A percentile compares a stretch with the other conserved stretches of the same genome.
Conservation (phyloP, 306 rosid species). For the Vicia faba region DNA sequence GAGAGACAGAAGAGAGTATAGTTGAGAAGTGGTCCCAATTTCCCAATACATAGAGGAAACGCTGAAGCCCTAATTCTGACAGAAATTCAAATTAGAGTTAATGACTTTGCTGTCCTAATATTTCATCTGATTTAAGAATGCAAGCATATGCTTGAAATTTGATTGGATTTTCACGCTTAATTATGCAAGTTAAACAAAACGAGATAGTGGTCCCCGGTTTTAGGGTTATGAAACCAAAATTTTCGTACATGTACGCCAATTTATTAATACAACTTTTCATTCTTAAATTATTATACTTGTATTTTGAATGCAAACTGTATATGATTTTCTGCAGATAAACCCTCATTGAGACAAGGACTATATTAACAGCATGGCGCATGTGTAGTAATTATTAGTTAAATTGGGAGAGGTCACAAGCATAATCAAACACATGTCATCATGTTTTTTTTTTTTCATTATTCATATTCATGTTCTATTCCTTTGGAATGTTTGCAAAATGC, state of each 20-base stretch:
- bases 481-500: neutral
- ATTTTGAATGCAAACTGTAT: constrained; percentile 7
- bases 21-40: constrained; percentile 84
- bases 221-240: constrained; percentile 67
- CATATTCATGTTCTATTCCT: neutral
- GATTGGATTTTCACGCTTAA: constrained; percentile 56
- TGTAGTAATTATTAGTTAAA: neutral
- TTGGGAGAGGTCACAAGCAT: constrained; percentile 7
- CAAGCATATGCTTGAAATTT: constrained; percentile 66
- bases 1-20: constrained; percentile 36
- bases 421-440: neutral
- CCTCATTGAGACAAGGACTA: neutral
- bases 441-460: neutral
- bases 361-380: neutral
- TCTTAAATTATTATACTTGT: neutral
- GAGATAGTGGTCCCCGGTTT: constrained; percentile 69
- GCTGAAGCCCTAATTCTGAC: constrained; percentile 56
- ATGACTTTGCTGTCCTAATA: constrained; percentile 35
- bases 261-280: constrained; percentile 33
- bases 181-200: constrained; percentile 54
- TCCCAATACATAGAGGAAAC: constrained; percentile 7
- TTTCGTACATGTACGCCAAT: constrained; percentile 45
- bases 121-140: constrained; percentile 12
- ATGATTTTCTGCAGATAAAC: constrained; percentile 12
- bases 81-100: constrained; percentile 31